A percentile compares a stretch with the other conserved stretches of the same genome.
Evolutionary conservation across 495 filamentous ascomycete species (phyloP).

Genomic region (Xylaria longipes): DNA sequence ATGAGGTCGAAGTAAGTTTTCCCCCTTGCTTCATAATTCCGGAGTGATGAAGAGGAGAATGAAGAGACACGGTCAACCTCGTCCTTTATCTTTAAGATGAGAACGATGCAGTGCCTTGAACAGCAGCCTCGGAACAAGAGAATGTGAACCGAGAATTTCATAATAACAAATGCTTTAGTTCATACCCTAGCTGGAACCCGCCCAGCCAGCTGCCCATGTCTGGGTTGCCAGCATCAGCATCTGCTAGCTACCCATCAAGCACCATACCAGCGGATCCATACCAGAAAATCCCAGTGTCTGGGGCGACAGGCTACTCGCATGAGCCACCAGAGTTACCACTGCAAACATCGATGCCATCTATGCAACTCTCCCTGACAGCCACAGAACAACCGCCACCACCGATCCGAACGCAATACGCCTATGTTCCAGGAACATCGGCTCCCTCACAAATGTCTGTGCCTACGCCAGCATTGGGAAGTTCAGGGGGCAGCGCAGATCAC

Average conservation of each 20-base stretch:
- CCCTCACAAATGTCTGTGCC: conserved; percentile 53
- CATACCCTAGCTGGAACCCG: conserved; percentile 51
- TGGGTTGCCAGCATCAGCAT: conserved; percentile 48
- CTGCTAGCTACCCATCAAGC: conserved; percentile 49
- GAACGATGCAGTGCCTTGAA: neutral
- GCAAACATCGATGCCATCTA: conserved; percentile 57
- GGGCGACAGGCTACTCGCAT: conserved; percentile 50
- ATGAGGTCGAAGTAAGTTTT: conserved; percentile 59
- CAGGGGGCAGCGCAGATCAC: conserved; percentile 35
- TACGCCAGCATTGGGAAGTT: conserved; percentile 42
- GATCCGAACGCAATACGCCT: conserved; percentile 57
- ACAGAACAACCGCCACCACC: conserved; percentile 48
- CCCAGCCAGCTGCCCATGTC: conserved; percentile 46
- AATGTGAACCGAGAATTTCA: conserved; percentile 26
- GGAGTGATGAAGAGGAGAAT: neutral
- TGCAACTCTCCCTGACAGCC: conserved; percentile 53
- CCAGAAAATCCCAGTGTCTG: conserved; percentile 54
- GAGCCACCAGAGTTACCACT: conserved; percentile 56
- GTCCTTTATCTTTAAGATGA: neutral
- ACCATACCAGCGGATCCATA: conserved; percentile 53
- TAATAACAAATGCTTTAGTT: conserved; percentile 37
- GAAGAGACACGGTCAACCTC: neutral
- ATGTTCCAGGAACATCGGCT: conserved; percentile 50
- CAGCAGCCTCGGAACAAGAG: neutral
- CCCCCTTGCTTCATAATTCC: neutral